These are phyloP conservation scores for Stentor coeruleus DNA, from an alignment of 73 alveolate species.

Conservation along the genomic window DNA sequence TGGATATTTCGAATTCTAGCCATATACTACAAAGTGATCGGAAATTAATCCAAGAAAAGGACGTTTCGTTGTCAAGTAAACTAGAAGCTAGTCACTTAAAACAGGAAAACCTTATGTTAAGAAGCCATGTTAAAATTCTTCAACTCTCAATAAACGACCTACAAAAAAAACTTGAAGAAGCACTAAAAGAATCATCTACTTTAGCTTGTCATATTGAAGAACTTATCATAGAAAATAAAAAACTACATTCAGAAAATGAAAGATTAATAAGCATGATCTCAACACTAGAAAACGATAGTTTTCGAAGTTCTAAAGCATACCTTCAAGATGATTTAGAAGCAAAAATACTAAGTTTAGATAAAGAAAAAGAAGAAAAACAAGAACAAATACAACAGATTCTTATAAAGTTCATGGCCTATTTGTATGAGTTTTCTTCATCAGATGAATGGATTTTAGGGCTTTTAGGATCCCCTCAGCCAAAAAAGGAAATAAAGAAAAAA, in stretches of 20 bases:
- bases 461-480: not conserved
- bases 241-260: not conserved
- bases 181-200: not conserved
- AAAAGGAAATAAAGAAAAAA: not conserved
- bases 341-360: too few relatives aligned
- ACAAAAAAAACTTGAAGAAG: not conserved
- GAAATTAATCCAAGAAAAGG: not conserved
- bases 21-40: not conserved
- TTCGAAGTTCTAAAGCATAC: too few relatives aligned
- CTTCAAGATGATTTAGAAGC: not conserved
- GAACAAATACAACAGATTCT: not conserved
- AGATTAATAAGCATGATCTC: too few relatives aligned
- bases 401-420: not conserved
- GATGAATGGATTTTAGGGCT: not conserved
- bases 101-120: conserved; percentile 3
- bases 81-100: not conserved
- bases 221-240: not conserved
- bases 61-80: too few relatives aligned
- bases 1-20: too few relatives aligned
- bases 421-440: not conserved
- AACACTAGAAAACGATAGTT: not conserved
- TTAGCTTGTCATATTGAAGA: not conserved
- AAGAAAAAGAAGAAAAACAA: not conserved
- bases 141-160: not conserved
- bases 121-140: too few relatives aligned